Evolutionary conservation across 1,139 yeast genomes (phyloP), one percentile per base, ranked within the genome.

Genomic region (Geotrichum europaeum): DNA sequence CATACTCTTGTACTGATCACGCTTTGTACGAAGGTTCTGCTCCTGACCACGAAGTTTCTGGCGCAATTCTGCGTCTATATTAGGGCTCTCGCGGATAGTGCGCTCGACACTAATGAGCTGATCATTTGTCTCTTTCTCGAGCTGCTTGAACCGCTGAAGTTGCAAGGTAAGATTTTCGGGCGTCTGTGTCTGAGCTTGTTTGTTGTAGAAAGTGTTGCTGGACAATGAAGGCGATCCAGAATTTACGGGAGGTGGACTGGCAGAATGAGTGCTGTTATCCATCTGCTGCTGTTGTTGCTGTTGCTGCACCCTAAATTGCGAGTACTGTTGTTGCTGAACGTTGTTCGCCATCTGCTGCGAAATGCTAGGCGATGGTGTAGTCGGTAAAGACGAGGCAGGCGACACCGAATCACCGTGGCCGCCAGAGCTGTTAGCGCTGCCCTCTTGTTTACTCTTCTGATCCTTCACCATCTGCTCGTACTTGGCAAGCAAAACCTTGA

Each of bases 1-100:
- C 57, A 65, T 60, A 15, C 65, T 58, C 30, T 65, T 65, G 51
- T 60, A 62, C 55, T 67, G 69, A 55, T 69, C 72, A 15, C 68
- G 62, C 30, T 65, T 64, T 30, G 66, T 65, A n/a, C 72, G 63
- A 13, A 68, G 51, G 6, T 64, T 60, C 53, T 65, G 69, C 47
- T 66, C 67, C 53, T 68, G 69, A 28, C 65, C 68, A 12, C 67
- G 62, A 13, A 69, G 53, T 20, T 62, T 60, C 25, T 60, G 60
- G 12, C 69, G 65, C 9, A 53, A 57, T 9, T 60, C 65, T 20
- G 68, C 68, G 50, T 64, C 65, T 50, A 68, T 49, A 53, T 65
- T 68, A 1, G 67, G 62, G 20, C 63, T 65, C 45, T 66, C 69
- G n/a, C 68, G 64, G 34, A 66, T 54, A 15, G 65, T 61, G 9